Evolutionary conservation across 495 filamentous ascomycete species (phyloP).

Genomic region (Penicillium lividum): DNA sequence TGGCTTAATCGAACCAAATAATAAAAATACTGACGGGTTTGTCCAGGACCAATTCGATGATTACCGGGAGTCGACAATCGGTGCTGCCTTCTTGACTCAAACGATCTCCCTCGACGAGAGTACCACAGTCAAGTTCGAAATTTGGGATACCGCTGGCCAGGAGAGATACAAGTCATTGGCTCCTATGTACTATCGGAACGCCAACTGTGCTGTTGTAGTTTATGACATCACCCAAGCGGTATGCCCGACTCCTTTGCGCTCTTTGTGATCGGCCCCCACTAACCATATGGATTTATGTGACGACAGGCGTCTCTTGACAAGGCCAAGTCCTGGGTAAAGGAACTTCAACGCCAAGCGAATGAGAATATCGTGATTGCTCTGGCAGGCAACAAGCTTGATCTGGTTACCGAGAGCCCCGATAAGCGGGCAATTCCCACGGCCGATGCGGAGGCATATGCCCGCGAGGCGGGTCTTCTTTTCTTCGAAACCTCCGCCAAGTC

Average conservation of each 20-base stretch:
- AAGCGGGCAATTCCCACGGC: slow-evolving; percentile 87
- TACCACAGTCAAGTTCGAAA: slow-evolving; percentile 99
- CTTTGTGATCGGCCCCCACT: background rate
- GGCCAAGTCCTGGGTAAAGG: slow-evolving; percentile 99
- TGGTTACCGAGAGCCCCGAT: slow-evolving; percentile 85
- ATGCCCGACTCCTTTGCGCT: slow-evolving; percentile 33
- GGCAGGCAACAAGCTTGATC: slow-evolving; percentile 95
- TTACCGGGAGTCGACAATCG: slow-evolving; percentile 98
- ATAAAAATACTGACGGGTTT: background rate
- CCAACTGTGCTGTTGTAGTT: slow-evolving; percentile 97
- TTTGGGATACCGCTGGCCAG: slow-evolving; percentile 99
- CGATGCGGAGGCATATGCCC: slow-evolving; percentile 93
- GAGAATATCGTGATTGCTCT: slow-evolving; percentile 99
- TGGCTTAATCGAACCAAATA: background rate
- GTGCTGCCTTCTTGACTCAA: slow-evolving; percentile 97
- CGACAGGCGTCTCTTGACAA: slow-evolving; percentile 92
- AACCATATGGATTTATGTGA: background rate
- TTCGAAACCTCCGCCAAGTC: slow-evolving; percentile 99
- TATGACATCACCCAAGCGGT: slow-evolving; percentile 99
- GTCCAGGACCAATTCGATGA: slow-evolving; percentile 97
- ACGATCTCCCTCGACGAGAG: slow-evolving; percentile 96
- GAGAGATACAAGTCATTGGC: slow-evolving; percentile 98
- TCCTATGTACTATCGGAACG: slow-evolving; percentile 99
- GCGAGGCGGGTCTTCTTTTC: slow-evolving; percentile 89
- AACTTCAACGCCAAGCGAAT: slow-evolving; percentile 96